Conservation (phyloP, 2,329 filamentous ascomycete species). For the Chrysoporthe cubensis region DNA sequence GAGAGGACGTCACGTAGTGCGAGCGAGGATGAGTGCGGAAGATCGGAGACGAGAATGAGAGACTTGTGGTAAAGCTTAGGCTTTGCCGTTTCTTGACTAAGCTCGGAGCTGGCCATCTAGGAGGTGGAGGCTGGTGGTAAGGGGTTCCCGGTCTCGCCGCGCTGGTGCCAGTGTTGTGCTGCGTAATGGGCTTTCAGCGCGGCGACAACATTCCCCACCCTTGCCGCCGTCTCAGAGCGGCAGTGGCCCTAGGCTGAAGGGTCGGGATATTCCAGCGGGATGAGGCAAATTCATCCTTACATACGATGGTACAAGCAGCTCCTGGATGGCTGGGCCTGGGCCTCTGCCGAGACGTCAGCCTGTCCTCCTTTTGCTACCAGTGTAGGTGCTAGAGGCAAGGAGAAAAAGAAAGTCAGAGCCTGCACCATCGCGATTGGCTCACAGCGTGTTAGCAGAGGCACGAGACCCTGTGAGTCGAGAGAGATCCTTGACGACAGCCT, state of each 20-base stretch:
- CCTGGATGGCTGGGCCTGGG: neutral
- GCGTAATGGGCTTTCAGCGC: too few relatives aligned
- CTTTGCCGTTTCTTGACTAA: neutral
- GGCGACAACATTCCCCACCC: slow-evolving; percentile 13
- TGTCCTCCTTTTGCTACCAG: neutral
- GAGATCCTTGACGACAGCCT: neutral
- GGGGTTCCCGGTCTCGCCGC: slow-evolving; percentile 15
- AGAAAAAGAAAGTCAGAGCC: neutral
- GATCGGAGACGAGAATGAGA: neutral
- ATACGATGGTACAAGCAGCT: neutral
- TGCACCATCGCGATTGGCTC: neutral
- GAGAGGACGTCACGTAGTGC: neutral
- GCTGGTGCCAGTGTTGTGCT: neutral
- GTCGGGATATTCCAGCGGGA: slow-evolving; percentile 4
- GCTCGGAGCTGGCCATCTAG: neutral
- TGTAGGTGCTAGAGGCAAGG: neutral
- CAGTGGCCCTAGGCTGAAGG: neutral
- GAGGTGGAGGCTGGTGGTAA: slow-evolving; percentile 8
- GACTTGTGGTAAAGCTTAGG: neutral
- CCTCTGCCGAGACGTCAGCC: slow-evolving; percentile 10
- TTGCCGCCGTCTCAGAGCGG: neutral
- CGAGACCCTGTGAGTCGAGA: neutral
- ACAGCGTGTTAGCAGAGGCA: neutral
- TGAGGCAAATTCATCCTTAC: neutral
- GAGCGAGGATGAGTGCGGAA: neutral